Evolutionary conservation across 208 protist species (phyloP), one percentile per base, ranked within the genome.

Genomic region (Angomonas deanei): DNA sequence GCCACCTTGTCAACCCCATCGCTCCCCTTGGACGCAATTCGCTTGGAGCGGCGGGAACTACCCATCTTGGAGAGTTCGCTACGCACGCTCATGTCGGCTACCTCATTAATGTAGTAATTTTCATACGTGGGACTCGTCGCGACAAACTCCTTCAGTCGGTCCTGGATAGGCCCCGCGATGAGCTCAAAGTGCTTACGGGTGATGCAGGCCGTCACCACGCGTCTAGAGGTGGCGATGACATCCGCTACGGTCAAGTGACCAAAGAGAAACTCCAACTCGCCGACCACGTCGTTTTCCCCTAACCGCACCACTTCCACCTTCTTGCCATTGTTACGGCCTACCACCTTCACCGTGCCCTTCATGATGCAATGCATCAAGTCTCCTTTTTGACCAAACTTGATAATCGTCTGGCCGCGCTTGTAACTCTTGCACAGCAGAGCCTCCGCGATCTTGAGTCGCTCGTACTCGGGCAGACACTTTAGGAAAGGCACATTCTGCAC

Each of bases 251-350:
- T 74, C 31, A 82, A 72, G 53, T 95, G 84, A 54, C 80, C 69
- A 62, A 94, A 93, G 60, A 97, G 72, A 57, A 97, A 97, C 74
- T 97, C 88, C 8, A 97, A 61, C 68, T 97, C 88, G 28, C 91
- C 91, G n/a, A 95, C 71, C 10, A 92, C 78, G 68, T 93, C 74
- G 31, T 86, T 85, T 38, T 69, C 64, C 59, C 62, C 60, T 31
- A 92, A 80, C 10, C 77, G 75, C 33, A 87, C 63, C 42, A 95
- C 78, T 48, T 95, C 80, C 13, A 87, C 68, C 15, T 70, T 68
- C 36, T 81, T 75, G 15, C 86, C 85, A 23, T 65, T 42, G 46
- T 82, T 68, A n/a, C 86, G 74, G 19, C 82, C 91, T 10, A 97
- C 48, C 39, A 94, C 88, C 54, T 78, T 71, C 13, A 92, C 88